Evolutionary conservation across 1,284 basidiomycete genomes (phyloP).

Genomic region (Calocybe gambosa): DNA sequence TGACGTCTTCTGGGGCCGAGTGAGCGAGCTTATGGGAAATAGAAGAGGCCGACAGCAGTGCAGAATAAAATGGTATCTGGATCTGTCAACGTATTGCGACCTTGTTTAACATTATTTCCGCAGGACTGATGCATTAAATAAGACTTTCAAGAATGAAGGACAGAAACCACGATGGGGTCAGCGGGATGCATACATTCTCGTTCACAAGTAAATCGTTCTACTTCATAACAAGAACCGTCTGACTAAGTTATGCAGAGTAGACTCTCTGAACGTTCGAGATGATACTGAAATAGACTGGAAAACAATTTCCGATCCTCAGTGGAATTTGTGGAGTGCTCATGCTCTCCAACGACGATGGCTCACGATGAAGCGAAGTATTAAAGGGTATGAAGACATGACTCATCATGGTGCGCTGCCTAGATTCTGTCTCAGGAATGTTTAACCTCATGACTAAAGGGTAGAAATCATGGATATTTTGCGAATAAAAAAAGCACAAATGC

Average conservation of each 20-base stretch:
- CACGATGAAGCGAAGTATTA: conserved; percentile 68
- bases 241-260: conserved; percentile 47
- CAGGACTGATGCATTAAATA: conserved; percentile 72
- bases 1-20: conserved; percentile 76
- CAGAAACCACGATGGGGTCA: conserved; percentile 65
- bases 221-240: neutral
- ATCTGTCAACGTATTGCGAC: neutral
- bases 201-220: conserved; percentile 55
- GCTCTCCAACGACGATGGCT: conserved; percentile 70
- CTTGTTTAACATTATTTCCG: neutral
- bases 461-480: conserved; percentile 77
- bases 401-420: conserved; percentile 50
- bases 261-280: conserved; percentile 64
- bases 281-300: conserved; percentile 86
- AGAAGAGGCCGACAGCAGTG: conserved; percentile 74
- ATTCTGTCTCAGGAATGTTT: neutral
- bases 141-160: conserved; percentile 64
- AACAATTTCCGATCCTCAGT: conserved; percentile 58
- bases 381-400: conserved; percentile 71
- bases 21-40: conserved; percentile 70
- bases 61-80: conserved; percentile 69
- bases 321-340: conserved; percentile 82
- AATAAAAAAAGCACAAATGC: conserved; percentile 59
- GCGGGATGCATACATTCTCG: conserved; percentile 69
- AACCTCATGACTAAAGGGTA: conserved; percentile 22